Percentiles rank a stretch among this genome's conserved stretches.
These are phyloP conservation scores for Sporothrix variecibatus DNA, from an alignment of 2,329 filamentous ascomycete genomes.

Conservation along the genomic window DNA sequence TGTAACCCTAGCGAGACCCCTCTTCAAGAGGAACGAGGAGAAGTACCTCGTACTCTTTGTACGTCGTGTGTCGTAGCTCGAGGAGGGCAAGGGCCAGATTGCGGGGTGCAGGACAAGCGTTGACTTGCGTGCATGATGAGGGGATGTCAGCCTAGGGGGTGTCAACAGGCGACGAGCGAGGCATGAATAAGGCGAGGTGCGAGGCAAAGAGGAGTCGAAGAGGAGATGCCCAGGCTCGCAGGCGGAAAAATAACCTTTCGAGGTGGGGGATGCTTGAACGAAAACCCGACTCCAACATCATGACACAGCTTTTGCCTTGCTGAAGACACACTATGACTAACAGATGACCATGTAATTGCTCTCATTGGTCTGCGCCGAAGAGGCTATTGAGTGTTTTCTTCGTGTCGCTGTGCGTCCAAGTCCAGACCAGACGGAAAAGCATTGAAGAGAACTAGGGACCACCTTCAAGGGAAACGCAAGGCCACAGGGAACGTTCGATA, in stretches of 20 bases:
- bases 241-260: neutral
- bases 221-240: neutral
- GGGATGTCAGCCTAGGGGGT: neutral
- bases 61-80: neutral
- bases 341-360: neutral
- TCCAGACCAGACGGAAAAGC: neutral
- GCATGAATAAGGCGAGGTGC: neutral
- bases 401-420: neutral
- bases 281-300: neutral
- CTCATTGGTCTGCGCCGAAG: neutral
- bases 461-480: neutral
- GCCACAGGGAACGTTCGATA: neutral
- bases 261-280: neutral
- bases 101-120: constrained; percentile 23
- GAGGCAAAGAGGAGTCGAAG: neutral
- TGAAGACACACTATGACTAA: constrained; percentile 1
- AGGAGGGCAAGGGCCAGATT: neutral
- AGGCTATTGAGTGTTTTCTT: neutral
- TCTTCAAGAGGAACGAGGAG: neutral
- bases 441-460: neutral
- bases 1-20: neutral
- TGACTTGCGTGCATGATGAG: constrained; percentile 16
- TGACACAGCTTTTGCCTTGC: constrained; percentile 8
- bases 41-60: neutral
- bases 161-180: neutral